Evolutionary conservation across 768 basidiomycete genomes (phyloP), one percentile per base, ranked within the genome.

Genomic region (Phaffia australis): DNA sequence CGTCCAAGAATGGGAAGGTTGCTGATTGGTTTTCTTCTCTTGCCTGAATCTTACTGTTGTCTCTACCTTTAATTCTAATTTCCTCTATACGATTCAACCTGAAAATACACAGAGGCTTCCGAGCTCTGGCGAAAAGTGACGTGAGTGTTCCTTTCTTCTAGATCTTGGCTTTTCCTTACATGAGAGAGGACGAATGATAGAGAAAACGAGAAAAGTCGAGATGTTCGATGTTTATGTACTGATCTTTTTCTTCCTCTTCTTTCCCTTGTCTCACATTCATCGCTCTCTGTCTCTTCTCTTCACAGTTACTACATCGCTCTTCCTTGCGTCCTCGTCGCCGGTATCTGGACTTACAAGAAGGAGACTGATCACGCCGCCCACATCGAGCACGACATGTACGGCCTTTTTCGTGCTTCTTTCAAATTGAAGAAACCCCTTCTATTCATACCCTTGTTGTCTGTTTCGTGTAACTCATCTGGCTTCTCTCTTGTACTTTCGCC

Each of bases 101-200:
- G 25, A 14, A 35, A 21, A 14, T 16, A n/a, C 21, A 2, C 62
- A 69, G 67, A 63, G 50, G 67, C 67, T n/a, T 49, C 67, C 32
- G 67, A 59, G 18, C 67, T 69, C 67, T 69, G 67, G 67, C 57
- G 67, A 54, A 63, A 64, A 50, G 58, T 69, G 57, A 59, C 67
- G 67, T 69, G 29, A 49, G 67, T 67, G 25, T 29, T 27, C 29
- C 25, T 23, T 32, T 42, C 56, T 23, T 49, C 32, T 56, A 21
- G 27, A 35, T 55, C 29, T 35, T 55, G 25, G 32, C 19, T 47
- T 47, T 42, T 52, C 30, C 32, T 14, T 16, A 25, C 63, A 56
- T 64, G 52, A 56, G 42, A 35, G 23, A 42, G 11, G 35, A 11
- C 35, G 35, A 42, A 42, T 11, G 35, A 42, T 4, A 42, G 6